phyloP scores from a whole-genome alignment of 1,139 yeast species.

The Petasospora rhodanensis region DNA sequence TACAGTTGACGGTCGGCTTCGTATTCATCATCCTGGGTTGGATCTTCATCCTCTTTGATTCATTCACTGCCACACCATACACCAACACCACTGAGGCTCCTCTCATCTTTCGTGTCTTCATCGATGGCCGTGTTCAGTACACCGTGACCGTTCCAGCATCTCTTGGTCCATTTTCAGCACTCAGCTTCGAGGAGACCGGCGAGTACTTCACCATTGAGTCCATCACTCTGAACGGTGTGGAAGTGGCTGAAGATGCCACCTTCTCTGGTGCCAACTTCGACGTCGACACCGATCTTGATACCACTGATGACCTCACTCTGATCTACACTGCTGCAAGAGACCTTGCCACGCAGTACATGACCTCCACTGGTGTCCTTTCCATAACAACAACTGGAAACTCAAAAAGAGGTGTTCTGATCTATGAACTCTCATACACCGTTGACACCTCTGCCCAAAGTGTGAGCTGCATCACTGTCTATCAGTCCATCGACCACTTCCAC shows the following conservation, averaged over 20 bases:
- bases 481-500: not conserved
- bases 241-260: slow-evolving; percentile 4
- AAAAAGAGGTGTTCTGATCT: slow-evolving; percentile 10
- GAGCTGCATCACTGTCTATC: not conserved
- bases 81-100: slow-evolving; percentile 3
- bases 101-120: slow-evolving; percentile 7
- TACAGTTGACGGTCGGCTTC: no score
- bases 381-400: slow-evolving; percentile 6
- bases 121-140: slow-evolving; percentile 10
- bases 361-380: slow-evolving; percentile 5
- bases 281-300: slow-evolving; percentile 1
- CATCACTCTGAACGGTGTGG: slow-evolving; percentile 5
- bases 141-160: slow-evolving; percentile 8
- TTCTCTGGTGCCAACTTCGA: slow-evolving; percentile 6
- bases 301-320: slow-evolving; percentile 1
- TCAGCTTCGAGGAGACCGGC: slow-evolving; percentile 5
- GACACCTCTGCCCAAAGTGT: slow-evolving; percentile 3
- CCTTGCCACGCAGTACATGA: slow-evolving; percentile 1
- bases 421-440: slow-evolving; percentile 8
- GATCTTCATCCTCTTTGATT: not conserved
- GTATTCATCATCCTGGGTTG: not conserved
- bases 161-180: slow-evolving; percentile 11
- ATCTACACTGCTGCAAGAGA: slow-evolving; percentile 6
- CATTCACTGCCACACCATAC: not conserved
- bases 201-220: slow-evolving; percentile 3